These are phyloP conservation scores for Microcyclospora pomicola DNA, from an alignment of 2,329 filamentous ascomycete genomes.

Conservation along the genomic window DNA sequence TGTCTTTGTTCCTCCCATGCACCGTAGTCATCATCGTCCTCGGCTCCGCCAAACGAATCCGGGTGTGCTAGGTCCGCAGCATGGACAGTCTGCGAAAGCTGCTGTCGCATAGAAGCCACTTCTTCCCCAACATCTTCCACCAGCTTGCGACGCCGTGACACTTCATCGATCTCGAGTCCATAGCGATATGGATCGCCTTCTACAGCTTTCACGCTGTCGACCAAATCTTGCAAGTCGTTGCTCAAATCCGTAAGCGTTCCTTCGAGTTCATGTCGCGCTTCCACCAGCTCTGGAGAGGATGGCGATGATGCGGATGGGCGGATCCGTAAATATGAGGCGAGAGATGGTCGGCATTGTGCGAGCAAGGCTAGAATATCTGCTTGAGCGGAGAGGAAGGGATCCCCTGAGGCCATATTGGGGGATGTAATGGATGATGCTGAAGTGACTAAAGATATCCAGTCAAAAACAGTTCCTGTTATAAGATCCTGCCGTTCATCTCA, in stretches of 20 bases:
- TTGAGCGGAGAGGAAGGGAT: slow-evolving; percentile 39
- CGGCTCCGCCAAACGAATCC: slow-evolving; percentile 35
- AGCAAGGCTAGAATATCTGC: slow-evolving; percentile 75
- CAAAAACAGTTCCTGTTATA: too few species aligned
- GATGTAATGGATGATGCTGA: not conserved
- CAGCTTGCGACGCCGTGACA: slow-evolving; percentile 63
- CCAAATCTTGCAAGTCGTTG: slow-evolving; percentile 78
- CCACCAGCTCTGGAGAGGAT: slow-evolving; percentile 54
- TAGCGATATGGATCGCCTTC: slow-evolving; percentile 79
- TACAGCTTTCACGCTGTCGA: slow-evolving; percentile 73
- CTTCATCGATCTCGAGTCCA: slow-evolving; percentile 71
- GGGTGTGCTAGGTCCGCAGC: slow-evolving; percentile 41
- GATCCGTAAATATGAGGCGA: slow-evolving; percentile 91
- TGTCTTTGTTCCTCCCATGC: slow-evolving; percentile 77
- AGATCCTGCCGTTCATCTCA: too few species aligned
- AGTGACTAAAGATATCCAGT: too few species aligned
- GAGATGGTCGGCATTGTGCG: slow-evolving; percentile 66
- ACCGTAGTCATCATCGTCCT: slow-evolving; percentile 47
- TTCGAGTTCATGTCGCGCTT: slow-evolving; percentile 60
- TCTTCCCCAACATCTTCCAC: slow-evolving; percentile 84
- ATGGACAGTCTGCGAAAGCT: slow-evolving; percentile 51
- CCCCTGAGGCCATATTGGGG: slow-evolving; percentile 19
- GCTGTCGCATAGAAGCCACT: slow-evolving; percentile 75
- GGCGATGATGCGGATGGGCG: slow-evolving; percentile 64
- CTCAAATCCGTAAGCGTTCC: slow-evolving; percentile 58